phyloP scores from a whole-genome alignment of 768 basidiomycete species.

The Saitozyma podzolica region DNA sequence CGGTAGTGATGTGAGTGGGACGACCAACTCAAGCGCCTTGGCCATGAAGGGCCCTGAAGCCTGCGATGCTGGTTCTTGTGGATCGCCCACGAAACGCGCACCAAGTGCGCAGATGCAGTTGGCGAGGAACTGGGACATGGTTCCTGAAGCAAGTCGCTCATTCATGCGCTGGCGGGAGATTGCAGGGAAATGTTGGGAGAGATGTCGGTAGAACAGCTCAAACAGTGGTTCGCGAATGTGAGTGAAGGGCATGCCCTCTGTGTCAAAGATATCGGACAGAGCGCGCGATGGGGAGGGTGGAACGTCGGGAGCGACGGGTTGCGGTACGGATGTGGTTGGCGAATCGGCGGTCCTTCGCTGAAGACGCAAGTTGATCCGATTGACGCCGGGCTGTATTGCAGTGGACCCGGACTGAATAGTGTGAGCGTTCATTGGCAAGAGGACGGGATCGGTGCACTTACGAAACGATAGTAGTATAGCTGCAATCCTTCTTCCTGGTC shows the following conservation, averaged over 20 bases:
- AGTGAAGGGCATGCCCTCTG: slow-evolving; percentile 40
- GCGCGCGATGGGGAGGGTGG: background rate
- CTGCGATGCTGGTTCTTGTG: slow-evolving; percentile 9
- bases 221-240: slow-evolving; percentile 41
- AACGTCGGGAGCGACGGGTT: slow-evolving; percentile 24
- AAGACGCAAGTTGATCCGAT: slow-evolving; percentile 47
- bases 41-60: slow-evolving; percentile 49
- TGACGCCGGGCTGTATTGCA: slow-evolving; percentile 50
- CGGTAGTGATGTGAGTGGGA: slow-evolving; percentile 45
- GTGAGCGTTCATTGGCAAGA: background rate
- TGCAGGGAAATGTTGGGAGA: slow-evolving; percentile 48
- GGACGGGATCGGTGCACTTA: slow-evolving; percentile 16
- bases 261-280: slow-evolving; percentile 36
- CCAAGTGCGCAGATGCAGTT: slow-evolving; percentile 45
- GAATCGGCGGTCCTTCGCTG: slow-evolving; percentile 35
- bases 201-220: slow-evolving; percentile 39
- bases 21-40: slow-evolving; percentile 45
- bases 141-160: slow-evolving; percentile 42
- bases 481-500: slow-evolving; percentile 42
- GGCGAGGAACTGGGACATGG: slow-evolving; percentile 47
- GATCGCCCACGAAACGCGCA: slow-evolving; percentile 29
- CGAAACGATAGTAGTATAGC: slow-evolving; percentile 50
- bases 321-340: slow-evolving; percentile 28
- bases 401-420: slow-evolving; percentile 41
- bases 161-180: slow-evolving; percentile 28